Evolutionary conservation across 2,329 filamentous ascomycete genomes (phyloP).

Genomic region (Decorospora gaudefroyi): DNA sequence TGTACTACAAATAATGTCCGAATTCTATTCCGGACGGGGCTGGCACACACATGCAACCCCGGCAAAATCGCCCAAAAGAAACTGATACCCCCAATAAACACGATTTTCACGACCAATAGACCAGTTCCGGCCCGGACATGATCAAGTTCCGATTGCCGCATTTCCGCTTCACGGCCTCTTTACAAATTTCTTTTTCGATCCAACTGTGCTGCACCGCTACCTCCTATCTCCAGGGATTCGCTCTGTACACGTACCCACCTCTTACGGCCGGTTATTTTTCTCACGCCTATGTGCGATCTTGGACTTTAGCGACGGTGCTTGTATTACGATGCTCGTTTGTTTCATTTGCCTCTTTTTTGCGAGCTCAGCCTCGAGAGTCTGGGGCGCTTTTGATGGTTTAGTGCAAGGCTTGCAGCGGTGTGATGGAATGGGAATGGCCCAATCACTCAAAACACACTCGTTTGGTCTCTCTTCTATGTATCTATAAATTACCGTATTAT

Average conservation of each 20-base stretch:
- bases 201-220: constrained; percentile 5
- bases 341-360: not conserved
- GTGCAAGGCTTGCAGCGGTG: no score
- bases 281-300: constrained; percentile 1
- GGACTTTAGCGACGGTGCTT: constrained; percentile 12
- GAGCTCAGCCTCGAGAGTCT: constrained; percentile 10
- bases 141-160: constrained; percentile 4
- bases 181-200: constrained; percentile 30
- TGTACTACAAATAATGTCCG: constrained; percentile 28
- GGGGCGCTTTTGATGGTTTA: no score
- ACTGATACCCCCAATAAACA: constrained; percentile 46
- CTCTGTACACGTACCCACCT: constrained; percentile 4
- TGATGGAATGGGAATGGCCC: no score
- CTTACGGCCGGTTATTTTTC: constrained; percentile 6
- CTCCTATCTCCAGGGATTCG: constrained; percentile 1
- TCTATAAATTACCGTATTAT: constrained; percentile 11
- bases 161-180: constrained; percentile 31
- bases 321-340: constrained; percentile 6
- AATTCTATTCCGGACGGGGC: constrained; percentile 22
- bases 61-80: constrained; percentile 35
- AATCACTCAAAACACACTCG: constrained; percentile 9
- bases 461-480: constrained; percentile 17
- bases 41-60: constrained; percentile 12
- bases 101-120: constrained; percentile 48
- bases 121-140: constrained; percentile 21